phyloP scores from a whole-genome alignment of 352 stramenopile genomes.

The Aphanomyces astaci region DNA sequence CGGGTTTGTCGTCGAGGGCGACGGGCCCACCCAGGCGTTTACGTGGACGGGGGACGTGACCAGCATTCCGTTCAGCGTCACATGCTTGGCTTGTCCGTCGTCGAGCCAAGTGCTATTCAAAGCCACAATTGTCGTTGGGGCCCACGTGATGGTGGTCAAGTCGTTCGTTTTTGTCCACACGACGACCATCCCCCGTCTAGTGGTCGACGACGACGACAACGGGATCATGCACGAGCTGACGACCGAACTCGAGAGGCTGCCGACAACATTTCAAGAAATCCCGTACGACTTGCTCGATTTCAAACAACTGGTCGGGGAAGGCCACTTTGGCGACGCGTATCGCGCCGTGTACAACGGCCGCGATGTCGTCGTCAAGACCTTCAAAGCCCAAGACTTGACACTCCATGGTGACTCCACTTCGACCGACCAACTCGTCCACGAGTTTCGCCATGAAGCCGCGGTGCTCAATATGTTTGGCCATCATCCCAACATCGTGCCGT shows the following conservation, averaged over 20 bases:
- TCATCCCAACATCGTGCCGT: conserved; percentile 66
- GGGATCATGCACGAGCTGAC: not conserved
- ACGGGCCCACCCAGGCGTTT: conserved; percentile 58
- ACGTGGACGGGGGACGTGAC: conserved; percentile 51
- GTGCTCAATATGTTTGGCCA: conserved; percentile 76
- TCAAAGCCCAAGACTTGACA: conserved; percentile 64
- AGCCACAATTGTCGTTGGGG: conserved; percentile 45
- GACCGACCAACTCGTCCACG: conserved; percentile 58
- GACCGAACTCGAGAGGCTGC: not conserved
- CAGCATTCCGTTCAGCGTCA: conserved; percentile 53
- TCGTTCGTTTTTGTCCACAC: conserved; percentile 41
- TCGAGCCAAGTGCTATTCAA: conserved; percentile 39
- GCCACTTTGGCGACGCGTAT: conserved; percentile 45
- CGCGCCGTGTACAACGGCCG: conserved; percentile 46
- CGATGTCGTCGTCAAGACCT: conserved; percentile 77
- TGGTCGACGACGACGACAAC: not conserved
- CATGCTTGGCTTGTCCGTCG: conserved; percentile 32
- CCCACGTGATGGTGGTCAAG: conserved; percentile 51
- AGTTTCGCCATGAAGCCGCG: conserved; percentile 70
- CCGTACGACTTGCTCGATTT: conserved; percentile 54
- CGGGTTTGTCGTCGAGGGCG: conserved; percentile 34
- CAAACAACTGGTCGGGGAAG: conserved; percentile 52
- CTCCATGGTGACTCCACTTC: conserved; percentile 43
- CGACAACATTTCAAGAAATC: conserved; percentile 27
- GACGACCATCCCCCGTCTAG: too few relatives aligned